Evolutionary conservation across 1,284 basidiomycete species (phyloP), one percentile per base, ranked within the genome.

Genomic region (Heterobasidion irregulare): DNA sequence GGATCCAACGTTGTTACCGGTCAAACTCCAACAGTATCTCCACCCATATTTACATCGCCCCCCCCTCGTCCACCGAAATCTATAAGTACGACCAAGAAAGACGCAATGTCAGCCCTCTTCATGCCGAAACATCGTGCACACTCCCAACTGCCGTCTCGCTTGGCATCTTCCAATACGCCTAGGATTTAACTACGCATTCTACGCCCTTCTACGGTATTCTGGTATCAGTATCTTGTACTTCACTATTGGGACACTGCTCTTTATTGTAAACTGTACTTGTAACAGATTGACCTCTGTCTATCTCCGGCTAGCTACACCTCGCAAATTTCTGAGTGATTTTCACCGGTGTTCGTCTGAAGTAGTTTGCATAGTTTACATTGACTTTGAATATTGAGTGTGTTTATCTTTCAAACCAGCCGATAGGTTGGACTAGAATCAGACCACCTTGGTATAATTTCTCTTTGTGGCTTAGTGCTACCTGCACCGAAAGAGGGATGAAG

Each of bases 61-160:
- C 49, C 49, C 32, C 34, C 34, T 12, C 49, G 32, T 8, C 32
- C 10, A 16, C 46, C 46, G 12, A 41, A 47, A 16, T 19, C 46
- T 47, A 10, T 16, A 32, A 4, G 7, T 47, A 16, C 18, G 36
- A 9, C 66, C 58, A 86, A 82, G 72, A 86, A 77, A 67, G 78
- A 86, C 65, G 82, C 80, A 32, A 80, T 80, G 77, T 73, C 83
- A 50, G 74, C 78, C 52, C 68, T 89, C 43, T 89, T 89, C 66
- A 82, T 89, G 68, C 87, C 86, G 48, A 89, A 88, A 68, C 83
- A 82, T 61, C 82, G 83, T 56, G 75, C 79, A 18, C 70, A 80
- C 65, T 84, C 84, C 45, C 84, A 87, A 63, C 75, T 78, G 15
- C 74, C 77, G 56, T 66, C 71, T 59, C 65, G 65, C 46, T 46